Evolutionary conservation across 2,329 filamentous ascomycete genomes (phyloP).

Genomic region (Cladosporium colombiae): DNA sequence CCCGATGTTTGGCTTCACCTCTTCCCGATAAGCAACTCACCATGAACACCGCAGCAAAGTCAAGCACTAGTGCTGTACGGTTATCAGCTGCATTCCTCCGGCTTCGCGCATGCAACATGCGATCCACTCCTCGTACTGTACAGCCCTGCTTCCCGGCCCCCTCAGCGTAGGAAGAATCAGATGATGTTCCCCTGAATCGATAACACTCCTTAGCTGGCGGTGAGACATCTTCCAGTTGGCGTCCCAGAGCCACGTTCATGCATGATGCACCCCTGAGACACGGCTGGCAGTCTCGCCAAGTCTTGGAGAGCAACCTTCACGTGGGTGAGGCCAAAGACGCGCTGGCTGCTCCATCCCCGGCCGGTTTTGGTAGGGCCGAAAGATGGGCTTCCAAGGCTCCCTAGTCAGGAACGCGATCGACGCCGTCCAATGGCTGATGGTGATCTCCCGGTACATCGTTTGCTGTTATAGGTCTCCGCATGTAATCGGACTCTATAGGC

Average conservation of each 20-base stretch:
- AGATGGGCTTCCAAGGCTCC: not conserved
- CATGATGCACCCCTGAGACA: slow-evolving; percentile 1
- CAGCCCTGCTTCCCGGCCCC: not conserved
- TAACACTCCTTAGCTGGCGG: slow-evolving; percentile 1
- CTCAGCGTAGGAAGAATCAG: not conserved
- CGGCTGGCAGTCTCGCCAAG: slow-evolving; percentile 3
- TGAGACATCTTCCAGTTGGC: not conserved
- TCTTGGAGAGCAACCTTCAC: not conserved
- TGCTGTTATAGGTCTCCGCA: not conserved
- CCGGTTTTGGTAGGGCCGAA: not conserved
- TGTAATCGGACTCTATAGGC: not conserved
- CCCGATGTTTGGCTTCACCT: not conserved
- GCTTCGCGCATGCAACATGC: not conserved
- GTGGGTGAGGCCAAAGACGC: not conserved
- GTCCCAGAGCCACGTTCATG: not conserved
- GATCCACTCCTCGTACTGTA: not conserved
- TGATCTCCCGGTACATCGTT: slow-evolving; percentile 6
- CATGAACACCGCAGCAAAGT: not conserved
- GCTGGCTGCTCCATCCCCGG: not conserved
- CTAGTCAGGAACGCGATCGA: slow-evolving; percentile 18
- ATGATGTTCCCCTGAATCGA: not conserved
- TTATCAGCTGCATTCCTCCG: not conserved
- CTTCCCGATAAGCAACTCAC: not conserved
- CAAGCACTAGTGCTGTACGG: not conserved
- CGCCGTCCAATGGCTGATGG: slow-evolving; percentile 1